These are phyloP conservation scores for Mollisia scopiformis DNA, from an alignment of 2,329 filamentous ascomycete genomes.

Conservation along the genomic window DNA sequence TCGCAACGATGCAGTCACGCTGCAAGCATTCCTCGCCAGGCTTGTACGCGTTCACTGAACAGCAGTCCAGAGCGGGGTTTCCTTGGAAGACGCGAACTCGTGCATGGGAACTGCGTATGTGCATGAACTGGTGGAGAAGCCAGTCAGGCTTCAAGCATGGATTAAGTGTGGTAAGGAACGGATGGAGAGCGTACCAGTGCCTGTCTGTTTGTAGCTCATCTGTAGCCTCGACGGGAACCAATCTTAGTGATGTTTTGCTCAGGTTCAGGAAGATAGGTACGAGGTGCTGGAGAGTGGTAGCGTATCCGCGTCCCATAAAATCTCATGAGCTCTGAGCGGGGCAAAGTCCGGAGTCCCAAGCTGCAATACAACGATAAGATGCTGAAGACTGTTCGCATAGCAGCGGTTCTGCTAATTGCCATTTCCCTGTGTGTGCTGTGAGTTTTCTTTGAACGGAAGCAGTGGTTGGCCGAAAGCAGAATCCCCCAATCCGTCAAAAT, in stretches of 20 bases:
- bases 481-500: constrained; percentile 24
- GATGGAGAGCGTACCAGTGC: not conserved
- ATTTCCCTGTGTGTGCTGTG: not conserved
- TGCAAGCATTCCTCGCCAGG: constrained; percentile 23
- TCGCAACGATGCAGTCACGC: constrained; percentile 15
- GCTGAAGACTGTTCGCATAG: not conserved
- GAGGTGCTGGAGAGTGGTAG: constrained; percentile 10
- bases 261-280: not conserved
- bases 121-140: constrained; percentile 37
- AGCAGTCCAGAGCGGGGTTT: not conserved
- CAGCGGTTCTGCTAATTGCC: not conserved
- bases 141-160: constrained; percentile 10
- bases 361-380: not conserved
- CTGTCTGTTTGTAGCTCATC: constrained; percentile 27
- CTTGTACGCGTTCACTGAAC: constrained; percentile 2
- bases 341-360: not conserved
- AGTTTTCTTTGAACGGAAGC: constrained; percentile 23
- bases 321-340: not conserved
- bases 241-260: constrained; percentile 22
- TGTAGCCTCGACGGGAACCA: constrained; percentile 28
- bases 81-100: constrained; percentile 21
- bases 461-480: constrained; percentile 37
- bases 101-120: constrained; percentile 11
- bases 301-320: not conserved
- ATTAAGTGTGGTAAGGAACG: constrained; percentile 7